Conservation (phyloP, 2,329 filamentous ascomycete species). For the Colletotrichum tropicale region DNA sequence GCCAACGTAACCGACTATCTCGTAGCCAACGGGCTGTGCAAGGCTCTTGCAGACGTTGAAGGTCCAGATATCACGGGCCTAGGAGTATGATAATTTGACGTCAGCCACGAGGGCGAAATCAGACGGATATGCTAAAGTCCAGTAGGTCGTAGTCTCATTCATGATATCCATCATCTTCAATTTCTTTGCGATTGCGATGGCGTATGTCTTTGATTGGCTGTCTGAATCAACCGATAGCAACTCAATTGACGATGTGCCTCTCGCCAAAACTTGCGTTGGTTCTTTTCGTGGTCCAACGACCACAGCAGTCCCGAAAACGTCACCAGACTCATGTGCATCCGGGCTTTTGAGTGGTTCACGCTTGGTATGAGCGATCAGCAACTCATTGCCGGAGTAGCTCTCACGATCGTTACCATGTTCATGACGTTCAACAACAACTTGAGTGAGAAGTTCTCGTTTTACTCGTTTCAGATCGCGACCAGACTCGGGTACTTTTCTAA, state of each 20-base stretch:
- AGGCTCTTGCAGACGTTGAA: background rate
- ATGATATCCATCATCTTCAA: background rate
- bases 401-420: background rate
- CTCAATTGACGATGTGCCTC: background rate
- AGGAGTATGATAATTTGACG: background rate
- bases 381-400: background rate
- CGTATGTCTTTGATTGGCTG: background rate
- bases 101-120: background rate
- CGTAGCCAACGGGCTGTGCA: background rate
- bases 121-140: background rate
- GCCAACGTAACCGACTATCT: background rate
- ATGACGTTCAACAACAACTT: background rate
- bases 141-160: background rate
- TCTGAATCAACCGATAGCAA: background rate
- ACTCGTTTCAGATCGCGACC: background rate
- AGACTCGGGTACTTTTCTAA: background rate
- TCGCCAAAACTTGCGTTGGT: background rate
- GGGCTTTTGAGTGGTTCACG: background rate
- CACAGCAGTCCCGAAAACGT: background rate
- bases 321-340: background rate
- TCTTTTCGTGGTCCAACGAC: background rate
- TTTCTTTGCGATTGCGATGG: background rate
- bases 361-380: background rate
- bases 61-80: background rate
- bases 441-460: background rate